Base-by-base conservation (phyloP, 257 asterid species). In the Mitragyna speciosa region DNA sequence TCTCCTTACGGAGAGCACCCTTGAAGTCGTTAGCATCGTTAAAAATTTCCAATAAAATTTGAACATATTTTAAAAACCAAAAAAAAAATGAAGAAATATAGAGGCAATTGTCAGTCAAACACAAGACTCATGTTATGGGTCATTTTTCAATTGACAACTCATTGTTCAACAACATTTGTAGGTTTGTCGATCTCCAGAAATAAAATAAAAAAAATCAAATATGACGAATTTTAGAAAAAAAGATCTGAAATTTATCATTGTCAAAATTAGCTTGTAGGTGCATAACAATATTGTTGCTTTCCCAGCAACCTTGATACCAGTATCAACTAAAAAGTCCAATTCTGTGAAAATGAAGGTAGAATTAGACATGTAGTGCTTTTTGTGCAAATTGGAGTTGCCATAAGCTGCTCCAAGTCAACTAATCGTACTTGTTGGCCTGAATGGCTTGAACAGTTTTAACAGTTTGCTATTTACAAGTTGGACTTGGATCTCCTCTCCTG, bases 401-500 rank as follows among this genome's bases (percentile, higher is more conserved):
- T 59, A 31, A 7, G 24, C 47, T 5, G 8, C 79, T 31, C 48
- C 11, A 43, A 31, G 31, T 45, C 65, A 43, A 68, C 63, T 71
- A 76, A 63, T 76, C 48, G 63, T 63, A 76, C 30, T 26, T 45
- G 52, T 56, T 36, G 16, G 77, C 58, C 22, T 43, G 30, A 28
- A 20, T 17, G 66, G 30, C 66, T 73, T 30, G 48, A 51, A 14
- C 36, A 51, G 48, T 52, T 54, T 14, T 7, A n/a, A 24, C 78
- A n/a, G 36, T 2, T 70, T n/a, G 15, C 19, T 76, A 81, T 76
- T 81, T 72, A 76, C 84, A 81, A 77, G 76, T 70, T 69, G 70
- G 78, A 81, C 56, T 70, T 69, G 70, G 78, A 81, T 68, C 81
- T 76, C 51, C 81, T 69, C 51, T 81, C 81, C 58, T 76, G 78